Evolutionary conservation across 2,329 filamentous ascomycete species (phyloP).

Genomic region (Penicillium crustosum): DNA sequence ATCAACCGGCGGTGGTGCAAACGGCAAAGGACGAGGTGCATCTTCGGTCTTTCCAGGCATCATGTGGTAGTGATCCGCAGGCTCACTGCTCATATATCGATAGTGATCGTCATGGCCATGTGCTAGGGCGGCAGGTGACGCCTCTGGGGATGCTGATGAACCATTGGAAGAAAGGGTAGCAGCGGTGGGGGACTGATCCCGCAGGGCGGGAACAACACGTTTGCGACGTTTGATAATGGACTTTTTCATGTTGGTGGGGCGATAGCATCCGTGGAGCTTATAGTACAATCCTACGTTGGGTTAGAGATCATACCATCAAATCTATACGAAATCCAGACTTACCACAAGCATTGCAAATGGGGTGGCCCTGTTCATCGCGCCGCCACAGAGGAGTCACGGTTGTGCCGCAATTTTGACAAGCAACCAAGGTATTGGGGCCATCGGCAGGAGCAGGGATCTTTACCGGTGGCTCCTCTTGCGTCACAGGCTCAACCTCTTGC

Average conservation of each 20-base stretch:
- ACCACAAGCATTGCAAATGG: constrained; percentile 99
- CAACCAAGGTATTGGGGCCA: constrained; percentile 64
- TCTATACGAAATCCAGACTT: constrained; percentile 43
- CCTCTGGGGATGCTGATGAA: constrained; percentile 46
- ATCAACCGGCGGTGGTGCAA: constrained; percentile 50
- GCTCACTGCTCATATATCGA: constrained; percentile 36
- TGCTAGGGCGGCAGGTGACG: constrained; percentile 36
- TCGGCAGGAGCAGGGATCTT: constrained; percentile 26
- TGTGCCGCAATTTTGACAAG: constrained; percentile 95
- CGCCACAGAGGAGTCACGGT: constrained; percentile 96
- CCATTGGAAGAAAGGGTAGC: constrained; percentile 43
- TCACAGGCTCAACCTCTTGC: constrained; percentile 26
- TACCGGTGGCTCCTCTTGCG: constrained; percentile 26
- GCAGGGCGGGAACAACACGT: constrained; percentile 79
- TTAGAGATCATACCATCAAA: constrained; percentile 5
- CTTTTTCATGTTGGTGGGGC: constrained; percentile 98
- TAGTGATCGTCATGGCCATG: constrained; percentile 34
- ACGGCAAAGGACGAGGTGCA: constrained; percentile 34
- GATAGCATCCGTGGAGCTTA: constrained; percentile 90
- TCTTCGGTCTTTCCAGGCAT: constrained; percentile 40
- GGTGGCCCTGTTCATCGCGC: constrained; percentile 89
- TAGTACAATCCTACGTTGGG: constrained; percentile 74
- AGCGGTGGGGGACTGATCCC: constrained; percentile 47
- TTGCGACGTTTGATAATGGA: constrained; percentile 94
- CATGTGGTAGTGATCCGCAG: constrained; percentile 46